Conservation (phyloP, 139 green algal genomes). For the Zygnema cylindricum region DNA sequence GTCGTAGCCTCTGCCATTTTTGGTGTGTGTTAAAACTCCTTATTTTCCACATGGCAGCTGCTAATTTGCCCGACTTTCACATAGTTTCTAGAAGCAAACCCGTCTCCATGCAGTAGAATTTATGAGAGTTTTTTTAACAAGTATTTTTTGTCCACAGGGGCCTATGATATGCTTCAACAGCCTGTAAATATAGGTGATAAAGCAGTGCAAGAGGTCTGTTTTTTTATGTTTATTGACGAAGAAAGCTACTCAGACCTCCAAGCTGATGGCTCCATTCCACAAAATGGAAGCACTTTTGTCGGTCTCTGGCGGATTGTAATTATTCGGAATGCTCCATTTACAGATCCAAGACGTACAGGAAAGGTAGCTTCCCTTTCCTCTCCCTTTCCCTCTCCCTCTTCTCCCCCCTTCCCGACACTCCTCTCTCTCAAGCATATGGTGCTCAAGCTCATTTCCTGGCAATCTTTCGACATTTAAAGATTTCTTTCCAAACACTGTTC, state of each 20-base stretch:
- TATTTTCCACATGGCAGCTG: background rate
- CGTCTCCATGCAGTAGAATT: background rate
- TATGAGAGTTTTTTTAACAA: background rate
- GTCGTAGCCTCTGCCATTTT: constrained; percentile 57
- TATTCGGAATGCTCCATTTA: constrained; percentile 45
- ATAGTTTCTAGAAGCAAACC: background rate
- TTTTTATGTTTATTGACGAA: constrained; percentile 63
- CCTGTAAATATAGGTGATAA: constrained; percentile 39
- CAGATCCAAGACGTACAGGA: constrained; percentile 47
- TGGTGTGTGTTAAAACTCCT: constrained; percentile 23
- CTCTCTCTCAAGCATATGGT: no score
- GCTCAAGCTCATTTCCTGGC: no score
- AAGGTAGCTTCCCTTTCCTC: constrained; percentile 46
- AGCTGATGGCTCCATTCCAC: constrained; percentile 41
- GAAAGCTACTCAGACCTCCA: constrained; percentile 37
- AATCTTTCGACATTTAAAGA: no score
- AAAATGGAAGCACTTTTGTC: background rate
- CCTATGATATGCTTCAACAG: constrained; percentile 57
- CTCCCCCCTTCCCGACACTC: no score
- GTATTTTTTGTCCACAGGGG: constrained; percentile 26
- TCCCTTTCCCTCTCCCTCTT: no score
- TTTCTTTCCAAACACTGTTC: no score
- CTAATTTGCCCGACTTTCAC: background rate
- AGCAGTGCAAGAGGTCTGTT: constrained; percentile 41
- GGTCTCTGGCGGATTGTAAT: constrained; percentile 58